Evolutionary conservation across 2,329 filamentous ascomycete species (phyloP).

Genomic region (Claviceps pusilla): DNA sequence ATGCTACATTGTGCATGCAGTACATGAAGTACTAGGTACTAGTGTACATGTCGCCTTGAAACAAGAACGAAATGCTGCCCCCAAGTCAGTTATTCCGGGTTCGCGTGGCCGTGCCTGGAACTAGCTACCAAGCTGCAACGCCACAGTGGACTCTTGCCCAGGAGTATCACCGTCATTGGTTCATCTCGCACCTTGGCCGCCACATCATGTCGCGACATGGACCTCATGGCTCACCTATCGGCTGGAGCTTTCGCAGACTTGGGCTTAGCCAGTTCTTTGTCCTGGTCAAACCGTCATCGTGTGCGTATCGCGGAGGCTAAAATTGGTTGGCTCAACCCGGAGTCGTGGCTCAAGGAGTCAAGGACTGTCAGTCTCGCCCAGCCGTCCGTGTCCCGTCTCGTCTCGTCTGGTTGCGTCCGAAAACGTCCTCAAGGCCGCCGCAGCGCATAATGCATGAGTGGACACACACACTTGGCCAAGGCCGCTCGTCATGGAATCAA

Average conservation of each 20-base stretch:
- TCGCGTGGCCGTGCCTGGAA: slow-evolving; percentile 3
- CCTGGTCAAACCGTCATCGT: neutral
- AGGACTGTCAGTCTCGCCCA: neutral
- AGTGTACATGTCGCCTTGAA: neutral
- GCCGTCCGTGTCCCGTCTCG: neutral
- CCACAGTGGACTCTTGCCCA: neutral
- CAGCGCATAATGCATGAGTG: neutral
- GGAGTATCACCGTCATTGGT: neutral
- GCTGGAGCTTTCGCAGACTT: no score
- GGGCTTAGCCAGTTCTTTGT: neutral
- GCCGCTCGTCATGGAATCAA: neutral
- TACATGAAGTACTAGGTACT: neutral
- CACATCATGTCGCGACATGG: neutral
- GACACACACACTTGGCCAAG: neutral
- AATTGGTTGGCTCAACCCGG: neutral
- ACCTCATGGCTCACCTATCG: neutral
- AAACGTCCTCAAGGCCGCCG: neutral
- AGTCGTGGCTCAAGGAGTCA: neutral
- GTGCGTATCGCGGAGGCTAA: no score
- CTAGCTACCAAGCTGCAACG: neutral
- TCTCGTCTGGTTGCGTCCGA: neutral
- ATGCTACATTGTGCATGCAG: neutral
- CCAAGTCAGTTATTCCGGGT: neutral
- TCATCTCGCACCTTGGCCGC: neutral
- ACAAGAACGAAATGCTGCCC: neutral